Evolutionary conservation across 106 monocot species (phyloP), one percentile per base, ranked within the genome.

Genomic region (Allium sativum): DNA sequence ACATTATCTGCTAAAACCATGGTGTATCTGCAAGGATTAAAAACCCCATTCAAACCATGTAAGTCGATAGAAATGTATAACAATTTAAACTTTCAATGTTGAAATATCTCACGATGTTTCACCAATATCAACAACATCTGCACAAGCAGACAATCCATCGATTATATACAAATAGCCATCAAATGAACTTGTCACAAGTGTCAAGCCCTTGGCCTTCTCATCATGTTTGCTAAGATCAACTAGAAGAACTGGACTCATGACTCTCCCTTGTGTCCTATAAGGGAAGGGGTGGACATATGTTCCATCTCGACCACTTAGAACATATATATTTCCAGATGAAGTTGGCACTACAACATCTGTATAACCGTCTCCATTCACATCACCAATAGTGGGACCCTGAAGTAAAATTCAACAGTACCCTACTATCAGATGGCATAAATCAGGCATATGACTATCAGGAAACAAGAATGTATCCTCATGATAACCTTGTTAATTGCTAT

Each of bases 101-200:
- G 58, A 12, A 59, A 58, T 44, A 67, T 51, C 98, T 43, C 78
- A 98, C 98, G 88, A 78, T 4, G 88, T 98, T 65, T 98, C 98
- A 20, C 98, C 98, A 71, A 98, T 92, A 73, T 98, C 98, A 57
- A 98, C 92, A 59, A 92, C 98, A 80, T 98, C 92, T 59, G 85
- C 58, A 74, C 98, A 98, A 21, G 82, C 92, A 65, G 92, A 83
- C 16, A 77, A 85, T 67, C 98, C 98, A 74, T 98, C 92, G 55
- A 98, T 88, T 42, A 98, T 68, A 73, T 98, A 98, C 40, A 98
- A 67, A 58, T 98, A 98, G 13, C 98, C 98, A 88, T 98, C 92
- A 71, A 98, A 98, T 19, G 98, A 82, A 59, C 85, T 70, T 20
- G 88, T 83, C 12, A 92, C 92, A 65, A 98, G 98, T 56, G 98